Base-by-base conservation (phyloP, 441 rosid species). In the Jatropha multifida region DNA sequence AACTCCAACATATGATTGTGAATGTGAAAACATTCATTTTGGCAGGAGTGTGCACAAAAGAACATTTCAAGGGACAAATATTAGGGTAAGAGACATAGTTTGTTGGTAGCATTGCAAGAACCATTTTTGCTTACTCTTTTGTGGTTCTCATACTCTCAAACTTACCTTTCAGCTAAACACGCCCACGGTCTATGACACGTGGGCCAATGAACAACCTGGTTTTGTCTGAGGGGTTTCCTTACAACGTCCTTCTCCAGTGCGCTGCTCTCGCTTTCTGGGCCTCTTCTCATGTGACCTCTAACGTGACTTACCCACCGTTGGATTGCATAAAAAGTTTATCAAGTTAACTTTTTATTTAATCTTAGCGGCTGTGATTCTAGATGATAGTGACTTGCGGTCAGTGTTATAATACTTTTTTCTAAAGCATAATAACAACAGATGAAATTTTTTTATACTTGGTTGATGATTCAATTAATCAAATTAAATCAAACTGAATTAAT, bases 191-290 rank as follows among this genome's bases (percentile, higher is more conserved):
- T 76, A 70, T 20, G 80, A 81, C 80, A 83, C 83, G 78, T 79
- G 85, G 88, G 86, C 80, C 83, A 81, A 80, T 79, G 38, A 67
- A 56, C 83, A 74, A 80, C 79, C 83, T 80, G 81, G 44, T 78
- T 72, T 77, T 81, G 83, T 84, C 86, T 44, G 81, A 79, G 61
- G 52, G 52, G 74, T 79, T 79, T 71, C 84, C 78, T 73, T 80
- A 72, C 90, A 79, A 77, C 83, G 86, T 85, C 84, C 70, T 76
- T 80, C 40, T 84, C 86, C 73, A 61, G 66, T 79, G 78, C 75
- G 42, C 40, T 80, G 80, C 74, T 80, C 72, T 85, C 77, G 68
- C 77, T 79, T 75, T 80, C 83, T 71, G 64, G 38, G 26, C 64
- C 64, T 13, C 64, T 23, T 68, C 78, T 65, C 23, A 58, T 46